These are phyloP conservation scores for Ceratobasidium sp. DNA, from an alignment of 1,284 basidiomycete species.

Conservation along the genomic window DNA sequence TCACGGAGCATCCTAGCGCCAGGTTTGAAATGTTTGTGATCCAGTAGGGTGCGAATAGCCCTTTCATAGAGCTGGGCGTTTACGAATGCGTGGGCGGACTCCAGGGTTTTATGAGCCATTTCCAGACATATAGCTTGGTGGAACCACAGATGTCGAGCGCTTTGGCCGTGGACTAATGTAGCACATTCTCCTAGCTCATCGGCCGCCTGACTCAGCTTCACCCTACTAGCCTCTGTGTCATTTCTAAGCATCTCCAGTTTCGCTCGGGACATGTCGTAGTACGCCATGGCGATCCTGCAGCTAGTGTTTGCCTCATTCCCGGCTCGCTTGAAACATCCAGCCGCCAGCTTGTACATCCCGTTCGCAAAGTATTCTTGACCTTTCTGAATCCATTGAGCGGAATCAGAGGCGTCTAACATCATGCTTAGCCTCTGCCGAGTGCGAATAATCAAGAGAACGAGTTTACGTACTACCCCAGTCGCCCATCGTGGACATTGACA, in stretches of 20 bases:
- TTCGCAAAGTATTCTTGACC: slow-evolving; percentile 32
- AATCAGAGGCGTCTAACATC: not conserved
- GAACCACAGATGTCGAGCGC: slow-evolving; percentile 17
- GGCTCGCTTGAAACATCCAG: not conserved
- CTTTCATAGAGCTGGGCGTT: slow-evolving; percentile 6
- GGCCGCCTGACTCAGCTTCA: not conserved
- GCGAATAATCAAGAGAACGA: not conserved
- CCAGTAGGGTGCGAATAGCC: slow-evolving; percentile 5
- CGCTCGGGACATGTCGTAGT: slow-evolving; percentile 12
- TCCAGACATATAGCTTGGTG: slow-evolving; percentile 9
- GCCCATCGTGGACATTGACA: not conserved
- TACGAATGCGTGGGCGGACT: slow-evolving; percentile 1
- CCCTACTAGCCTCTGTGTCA: not conserved
- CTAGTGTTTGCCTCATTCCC: not conserved
- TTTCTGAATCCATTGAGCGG: slow-evolving; percentile 7
- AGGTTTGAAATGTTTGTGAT: not conserved
- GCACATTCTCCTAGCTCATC: not conserved
- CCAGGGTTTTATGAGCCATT: not conserved
- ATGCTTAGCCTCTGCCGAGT: not conserved
- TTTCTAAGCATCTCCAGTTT: slow-evolving; percentile 9
- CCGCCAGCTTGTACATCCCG: slow-evolving; percentile 20
- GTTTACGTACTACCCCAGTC: slow-evolving; percentile 1
- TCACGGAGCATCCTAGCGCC: not conserved
- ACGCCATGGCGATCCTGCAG: slow-evolving; percentile 3
- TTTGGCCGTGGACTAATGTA: not conserved